A percentile compares a stretch with the other conserved stretches of the same genome.
These are phyloP conservation scores for Dactylis glomerata DNA, from an alignment of 176 grass and related monocot species.

Conservation along the genomic window DNA sequence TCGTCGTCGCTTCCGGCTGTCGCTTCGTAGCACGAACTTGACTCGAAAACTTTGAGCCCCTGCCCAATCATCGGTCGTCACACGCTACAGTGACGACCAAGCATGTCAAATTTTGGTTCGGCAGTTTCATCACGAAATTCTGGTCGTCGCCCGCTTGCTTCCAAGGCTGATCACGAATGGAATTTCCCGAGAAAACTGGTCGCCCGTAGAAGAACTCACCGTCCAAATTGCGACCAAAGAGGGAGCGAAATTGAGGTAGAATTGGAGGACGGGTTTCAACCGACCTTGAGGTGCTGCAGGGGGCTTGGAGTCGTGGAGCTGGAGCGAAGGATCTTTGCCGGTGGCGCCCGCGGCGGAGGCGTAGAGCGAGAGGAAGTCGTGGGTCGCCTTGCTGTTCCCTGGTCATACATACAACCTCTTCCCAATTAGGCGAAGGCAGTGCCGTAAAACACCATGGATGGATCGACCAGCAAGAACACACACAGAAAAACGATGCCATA, in stretches of 20 bases:
- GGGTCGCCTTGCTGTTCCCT: constrained; percentile 71
- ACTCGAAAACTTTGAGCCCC: constrained; percentile 11
- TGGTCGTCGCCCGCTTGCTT: background rate
- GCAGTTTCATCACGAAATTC: too few relatives aligned
- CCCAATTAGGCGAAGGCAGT: background rate
- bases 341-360: background rate
- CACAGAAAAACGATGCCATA: too few relatives aligned
- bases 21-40: constrained; percentile 8
- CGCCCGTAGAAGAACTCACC: background rate
- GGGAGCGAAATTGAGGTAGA: background rate
- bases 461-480: too few relatives aligned
- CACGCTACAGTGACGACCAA: constrained; percentile 1
- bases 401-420: background rate
- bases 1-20: constrained; percentile 32
- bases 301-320: constrained; percentile 47
- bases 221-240: background rate
- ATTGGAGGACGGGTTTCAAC: background rate
- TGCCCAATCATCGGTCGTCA: constrained; percentile 9
- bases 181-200: background rate
- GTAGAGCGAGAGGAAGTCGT: constrained; percentile 85
- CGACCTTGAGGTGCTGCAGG: constrained; percentile 51
- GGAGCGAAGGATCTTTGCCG: constrained; percentile 51
- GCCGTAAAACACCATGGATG: background rate
- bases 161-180: background rate
- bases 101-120: background rate